Evolutionary conservation across 1,284 basidiomycete genomes (phyloP), one percentile per base, ranked within the genome.

Genomic region (Ceratobasidium sp.): DNA sequence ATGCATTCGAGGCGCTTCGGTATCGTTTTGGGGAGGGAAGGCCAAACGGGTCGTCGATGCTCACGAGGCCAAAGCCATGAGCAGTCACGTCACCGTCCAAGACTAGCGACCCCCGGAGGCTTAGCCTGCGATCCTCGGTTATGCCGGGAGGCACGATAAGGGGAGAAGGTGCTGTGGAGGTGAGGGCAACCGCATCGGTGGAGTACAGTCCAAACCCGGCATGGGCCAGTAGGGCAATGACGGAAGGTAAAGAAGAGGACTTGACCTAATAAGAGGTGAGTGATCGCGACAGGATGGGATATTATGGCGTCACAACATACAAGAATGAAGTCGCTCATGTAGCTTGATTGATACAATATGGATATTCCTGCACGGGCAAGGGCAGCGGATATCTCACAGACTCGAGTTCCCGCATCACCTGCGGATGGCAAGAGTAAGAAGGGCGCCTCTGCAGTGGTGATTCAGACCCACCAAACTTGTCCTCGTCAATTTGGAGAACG

Each of bases 301-400:
- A 20, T 17, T 22, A 65, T 65, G 62, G 47, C 62, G 62, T 65
- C 62, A 53, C 62, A 29, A 25, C 86, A 72, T 75, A 90, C 92
- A 72, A 94, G 85, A 58, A 94, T 87, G 77, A 91, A 93, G 78
- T 94, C 91, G 74, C 90, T 89, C 83, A 88, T 88, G 77, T 93
- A 92, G 10, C 89, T 91, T 3, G 91, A 92, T 77, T 92, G 92
- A 76, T 93, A 94, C 4, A 93, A 80, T 68, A 93, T 93, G 31
- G 90, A 90, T 49, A 94, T 92, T 8, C 90, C 91, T 38, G 89
- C 91, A 27, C 84, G 85, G 3, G 91, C 90, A 12, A 94, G 81
- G 27, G 89, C 89, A 6, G 88, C 88, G 31, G 91, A 92, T 32
- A 94, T 82, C 76, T 92, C 88, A 70, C 89, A 86, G 0, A 93